phyloP scores from a whole-genome alignment of 345 rosid genomes.

The Erysimum cheiranthoides region DNA sequence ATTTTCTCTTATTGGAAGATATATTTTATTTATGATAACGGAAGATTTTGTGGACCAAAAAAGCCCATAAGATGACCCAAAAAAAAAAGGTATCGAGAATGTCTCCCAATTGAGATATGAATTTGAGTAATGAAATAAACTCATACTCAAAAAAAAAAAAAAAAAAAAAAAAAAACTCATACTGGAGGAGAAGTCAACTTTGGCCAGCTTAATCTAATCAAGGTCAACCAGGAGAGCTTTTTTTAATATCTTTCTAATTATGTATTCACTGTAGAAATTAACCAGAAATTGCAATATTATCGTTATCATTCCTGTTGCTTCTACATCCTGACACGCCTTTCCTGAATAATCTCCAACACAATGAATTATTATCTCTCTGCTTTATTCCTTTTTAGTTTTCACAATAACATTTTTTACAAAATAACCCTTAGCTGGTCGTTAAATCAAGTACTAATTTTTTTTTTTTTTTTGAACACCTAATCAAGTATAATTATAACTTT shows the following conservation, averaged over 20 bases:
- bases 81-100: neutral
- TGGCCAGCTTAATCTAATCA: neutral
- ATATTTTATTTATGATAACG: neutral
- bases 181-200: conserved; percentile 5
- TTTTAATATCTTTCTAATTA: neutral
- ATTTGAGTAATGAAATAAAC: neutral
- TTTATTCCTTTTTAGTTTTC: neutral
- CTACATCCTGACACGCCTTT: too few relatives aligned
- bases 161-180: too few relatives aligned
- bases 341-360: neutral
- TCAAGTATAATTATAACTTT: neutral
- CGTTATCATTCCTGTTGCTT: neutral
- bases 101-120: neutral
- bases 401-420: too few relatives aligned
- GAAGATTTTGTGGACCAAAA: neutral
- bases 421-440: too few relatives aligned
- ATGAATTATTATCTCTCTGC: neutral
- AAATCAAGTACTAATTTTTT: too few relatives aligned
- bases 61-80: neutral
- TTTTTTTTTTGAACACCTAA: too few relatives aligned
- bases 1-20: neutral
- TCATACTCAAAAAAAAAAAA: too few relatives aligned
- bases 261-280: neutral
- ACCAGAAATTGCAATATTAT: neutral
- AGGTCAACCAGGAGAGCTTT: neutral